Evolutionary conservation across 148 eudicot species (phyloP).

Genomic region (Chenopodium quinoa): DNA sequence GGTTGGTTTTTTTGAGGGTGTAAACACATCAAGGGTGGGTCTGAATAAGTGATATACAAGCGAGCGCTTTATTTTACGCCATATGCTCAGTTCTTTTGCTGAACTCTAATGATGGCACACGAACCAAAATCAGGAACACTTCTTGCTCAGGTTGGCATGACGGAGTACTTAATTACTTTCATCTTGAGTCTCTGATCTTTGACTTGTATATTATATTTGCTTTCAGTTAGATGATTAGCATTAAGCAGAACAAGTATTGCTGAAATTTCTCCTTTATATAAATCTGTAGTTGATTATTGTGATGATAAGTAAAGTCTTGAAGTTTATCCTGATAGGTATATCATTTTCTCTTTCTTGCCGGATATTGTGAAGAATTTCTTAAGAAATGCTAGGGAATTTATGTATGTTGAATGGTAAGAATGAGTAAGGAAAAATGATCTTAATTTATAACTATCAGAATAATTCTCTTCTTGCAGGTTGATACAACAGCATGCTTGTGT

Average conservation of each 20-base stretch:
- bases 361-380: not conserved
- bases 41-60: not conserved
- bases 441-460: not conserved
- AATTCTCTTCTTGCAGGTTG: conserved; percentile 57
- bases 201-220: not conserved
- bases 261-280: not conserved
- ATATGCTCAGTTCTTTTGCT: not conserved
- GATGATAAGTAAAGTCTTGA: not conserved
- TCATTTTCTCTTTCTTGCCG: not conserved
- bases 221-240: not conserved
- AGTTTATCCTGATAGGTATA: not conserved
- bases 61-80: not conserved
- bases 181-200: not conserved
- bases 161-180: not conserved
- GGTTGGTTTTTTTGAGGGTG: not conserved
- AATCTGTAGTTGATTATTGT: not conserved
- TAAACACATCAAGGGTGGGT: not conserved
- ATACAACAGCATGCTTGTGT: conserved; percentile 83
- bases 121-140: not conserved
- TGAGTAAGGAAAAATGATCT: not conserved
- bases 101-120: not conserved
- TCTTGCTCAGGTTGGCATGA: not conserved
- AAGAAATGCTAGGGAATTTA: not conserved
- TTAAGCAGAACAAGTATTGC: not conserved
- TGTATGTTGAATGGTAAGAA: not conserved